phyloP scores from a whole-genome alignment of 345 rosid genomes.

The Trapa incisa region DNA sequence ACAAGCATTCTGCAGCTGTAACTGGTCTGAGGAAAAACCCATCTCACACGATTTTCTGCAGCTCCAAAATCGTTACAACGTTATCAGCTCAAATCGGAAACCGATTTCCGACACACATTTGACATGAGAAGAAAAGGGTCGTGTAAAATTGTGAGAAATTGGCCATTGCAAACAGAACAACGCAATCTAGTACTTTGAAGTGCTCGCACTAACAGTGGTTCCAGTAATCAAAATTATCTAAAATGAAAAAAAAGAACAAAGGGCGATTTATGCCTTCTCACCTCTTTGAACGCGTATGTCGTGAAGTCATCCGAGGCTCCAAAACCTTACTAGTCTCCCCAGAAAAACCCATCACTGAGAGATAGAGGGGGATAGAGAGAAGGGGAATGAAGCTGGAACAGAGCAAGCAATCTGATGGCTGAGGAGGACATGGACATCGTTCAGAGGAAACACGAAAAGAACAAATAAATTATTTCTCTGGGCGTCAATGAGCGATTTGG shows the following conservation, averaged over 20 bases:
- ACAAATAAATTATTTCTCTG: neutral
- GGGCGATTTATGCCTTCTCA: slow-evolving; percentile 11
- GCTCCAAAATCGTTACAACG: neutral
- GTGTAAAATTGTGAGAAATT: neutral
- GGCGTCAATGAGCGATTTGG: neutral
- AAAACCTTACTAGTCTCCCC: slow-evolving; percentile 37
- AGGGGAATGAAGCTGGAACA: neutral
- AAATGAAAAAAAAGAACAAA: slow-evolving; percentile 16
- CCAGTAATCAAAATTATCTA: slow-evolving; percentile 4
- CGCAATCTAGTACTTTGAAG: neutral
- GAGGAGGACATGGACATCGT: neutral
- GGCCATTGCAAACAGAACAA: neutral
- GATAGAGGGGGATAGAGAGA: neutral
- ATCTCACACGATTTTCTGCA: too few species aligned
- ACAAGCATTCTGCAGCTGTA: neutral
- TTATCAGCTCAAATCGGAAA: neutral
- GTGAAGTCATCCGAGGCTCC: slow-evolving; percentile 36
- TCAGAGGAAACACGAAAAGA: slow-evolving; percentile 6
- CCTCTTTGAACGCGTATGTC: slow-evolving; percentile 91
- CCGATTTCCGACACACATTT: neutral
- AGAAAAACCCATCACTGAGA: slow-evolving; percentile 43
- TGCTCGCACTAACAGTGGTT: neutral
- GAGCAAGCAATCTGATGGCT: slow-evolving; percentile 8
- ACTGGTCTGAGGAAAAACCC: too few species aligned
- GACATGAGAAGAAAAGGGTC: neutral